Percentiles rank a stretch among this genome's conserved stretches.
Evolutionary conservation across 768 basidiomycete species (phyloP).

Genomic region (Leccinum subgranulosum): DNA sequence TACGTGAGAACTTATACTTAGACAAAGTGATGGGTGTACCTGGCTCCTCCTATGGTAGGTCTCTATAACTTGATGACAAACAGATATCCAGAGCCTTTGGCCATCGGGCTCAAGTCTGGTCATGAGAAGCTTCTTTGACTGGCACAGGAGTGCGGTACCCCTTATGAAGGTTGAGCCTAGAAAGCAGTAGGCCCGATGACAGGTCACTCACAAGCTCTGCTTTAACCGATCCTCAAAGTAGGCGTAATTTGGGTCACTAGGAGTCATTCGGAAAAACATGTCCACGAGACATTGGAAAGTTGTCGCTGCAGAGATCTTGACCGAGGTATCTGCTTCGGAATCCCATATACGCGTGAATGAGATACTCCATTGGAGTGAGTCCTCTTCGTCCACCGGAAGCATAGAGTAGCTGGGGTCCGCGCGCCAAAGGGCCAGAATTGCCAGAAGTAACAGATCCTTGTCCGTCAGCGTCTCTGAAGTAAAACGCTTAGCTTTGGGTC

Average conservation of each 20-base stretch:
- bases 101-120: slow-evolving; percentile 57
- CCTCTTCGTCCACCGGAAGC: slow-evolving; percentile 38
- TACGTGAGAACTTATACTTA: slow-evolving; percentile 4
- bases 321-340: slow-evolving; percentile 56
- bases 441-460: slow-evolving; percentile 66
- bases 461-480: slow-evolving; percentile 61
- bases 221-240: slow-evolving; percentile 45
- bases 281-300: slow-evolving; percentile 47
- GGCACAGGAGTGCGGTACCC: slow-evolving; percentile 36
- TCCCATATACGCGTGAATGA: slow-evolving; percentile 56
- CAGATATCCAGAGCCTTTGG: slow-evolving; percentile 68
- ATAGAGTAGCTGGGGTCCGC: slow-evolving; percentile 53
- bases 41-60: slow-evolving; percentile 48
- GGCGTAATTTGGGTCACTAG: slow-evolving; percentile 35
- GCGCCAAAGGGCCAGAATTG: slow-evolving; percentile 70
- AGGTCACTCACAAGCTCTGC: slow-evolving; percentile 41
- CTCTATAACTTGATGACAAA: slow-evolving; percentile 58
- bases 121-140: slow-evolving; percentile 55
- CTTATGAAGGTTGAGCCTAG: slow-evolving; percentile 10
- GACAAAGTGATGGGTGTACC: slow-evolving; percentile 31
- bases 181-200: not conserved
- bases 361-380: slow-evolving; percentile 46
- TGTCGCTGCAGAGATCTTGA: slow-evolving; percentile 59
- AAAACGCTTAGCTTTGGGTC: slow-evolving; percentile 61
- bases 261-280: slow-evolving; percentile 41